phyloP scores from a whole-genome alignment of 768 basidiomycete genomes.

The Leccinellum luteum region DNA sequence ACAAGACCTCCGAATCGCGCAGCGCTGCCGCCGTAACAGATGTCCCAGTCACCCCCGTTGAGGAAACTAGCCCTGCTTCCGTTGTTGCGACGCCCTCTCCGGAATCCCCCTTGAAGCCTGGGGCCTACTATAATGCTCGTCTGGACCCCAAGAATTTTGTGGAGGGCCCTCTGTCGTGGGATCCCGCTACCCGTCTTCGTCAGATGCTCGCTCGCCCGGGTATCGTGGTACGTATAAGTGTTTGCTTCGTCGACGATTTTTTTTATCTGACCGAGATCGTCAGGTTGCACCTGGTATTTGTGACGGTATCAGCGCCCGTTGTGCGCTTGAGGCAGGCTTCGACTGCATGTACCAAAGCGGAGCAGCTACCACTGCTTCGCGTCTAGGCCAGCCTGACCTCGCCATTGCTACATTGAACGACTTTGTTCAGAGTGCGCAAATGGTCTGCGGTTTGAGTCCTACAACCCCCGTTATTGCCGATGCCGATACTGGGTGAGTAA shows the following conservation, averaged over 20 bases:
- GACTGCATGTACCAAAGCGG: conserved; percentile 78
- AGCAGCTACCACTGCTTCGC: conserved; percentile 77
- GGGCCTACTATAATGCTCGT: conserved; percentile 62
- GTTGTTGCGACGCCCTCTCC: conserved; percentile 9
- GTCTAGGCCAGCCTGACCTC: conserved; percentile 74
- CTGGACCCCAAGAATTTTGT: conserved; percentile 67
- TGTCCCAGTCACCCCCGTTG: conserved; percentile 4
- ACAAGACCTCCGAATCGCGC: conserved; percentile 17
- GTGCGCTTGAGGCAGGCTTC: conserved; percentile 78
- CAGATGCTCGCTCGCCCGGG: conserved; percentile 70
- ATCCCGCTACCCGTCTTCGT: conserved; percentile 70
- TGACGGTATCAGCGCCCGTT: conserved; percentile 77
- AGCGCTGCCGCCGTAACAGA: not conserved
- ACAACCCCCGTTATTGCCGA: conserved; percentile 73
- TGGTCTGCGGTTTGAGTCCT: conserved; percentile 67
- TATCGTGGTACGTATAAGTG: conserved; percentile 56
- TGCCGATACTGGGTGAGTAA: conserved; percentile 67
- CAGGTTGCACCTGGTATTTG: conserved; percentile 78
- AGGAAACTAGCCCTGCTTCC: not conserved
- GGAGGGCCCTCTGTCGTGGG: conserved; percentile 64
- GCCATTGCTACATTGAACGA: conserved; percentile 78
- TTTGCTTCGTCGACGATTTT: not conserved
- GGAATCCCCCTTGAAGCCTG: conserved; percentile 10
- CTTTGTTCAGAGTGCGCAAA: conserved; percentile 67
- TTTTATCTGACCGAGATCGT: not conserved